A percentile compares a stretch with the other conserved stretches of the same genome.
Conservation (phyloP, 2,329 filamentous ascomycete genomes). For the Cadophora luteo-olivacea region DNA sequence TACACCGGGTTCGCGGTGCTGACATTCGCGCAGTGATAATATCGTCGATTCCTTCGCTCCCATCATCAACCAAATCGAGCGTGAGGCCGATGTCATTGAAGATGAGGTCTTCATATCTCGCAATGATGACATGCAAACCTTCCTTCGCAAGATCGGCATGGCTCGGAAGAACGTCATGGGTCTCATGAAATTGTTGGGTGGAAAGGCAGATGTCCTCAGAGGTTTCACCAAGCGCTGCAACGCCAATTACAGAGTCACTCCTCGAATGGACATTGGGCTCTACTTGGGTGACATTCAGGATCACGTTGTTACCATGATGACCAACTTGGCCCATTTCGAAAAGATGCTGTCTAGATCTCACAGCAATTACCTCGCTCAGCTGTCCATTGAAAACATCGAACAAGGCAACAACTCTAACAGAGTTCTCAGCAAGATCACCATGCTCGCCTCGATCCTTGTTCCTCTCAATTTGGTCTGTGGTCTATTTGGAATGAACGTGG, state of each 20-base stretch:
- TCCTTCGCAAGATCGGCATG: slow-evolving; percentile 86
- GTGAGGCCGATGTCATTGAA: slow-evolving; percentile 90
- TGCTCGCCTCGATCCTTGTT: slow-evolving; percentile 93
- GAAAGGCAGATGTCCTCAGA: slow-evolving; percentile 97
- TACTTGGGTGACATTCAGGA: slow-evolving; percentile 98
- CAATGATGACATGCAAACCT: slow-evolving; percentile 85
- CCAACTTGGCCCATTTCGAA: slow-evolving; percentile 92
- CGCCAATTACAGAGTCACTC: slow-evolving; percentile 93
- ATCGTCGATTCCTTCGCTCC: slow-evolving; percentile 97
- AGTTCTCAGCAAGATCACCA: slow-evolving; percentile 91
- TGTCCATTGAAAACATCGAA: slow-evolving; percentile 89
- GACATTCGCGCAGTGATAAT: slow-evolving; percentile 69
- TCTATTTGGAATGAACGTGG: slow-evolving; percentile 78
- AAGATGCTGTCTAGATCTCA: slow-evolving; percentile 96
- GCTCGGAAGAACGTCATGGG: slow-evolving; percentile 95
- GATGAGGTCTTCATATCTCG: slow-evolving; percentile 94
- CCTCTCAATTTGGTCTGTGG: slow-evolving; percentile 87
- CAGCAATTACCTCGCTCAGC: slow-evolving; percentile 94
- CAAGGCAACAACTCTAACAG: slow-evolving; percentile 89
- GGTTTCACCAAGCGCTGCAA: slow-evolving; percentile 99
- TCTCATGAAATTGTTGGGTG: slow-evolving; percentile 88
- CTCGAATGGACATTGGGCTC: slow-evolving; percentile 93
- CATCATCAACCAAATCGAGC: slow-evolving; percentile 84
- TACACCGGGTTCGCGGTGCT: neutral
- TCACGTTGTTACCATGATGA: slow-evolving; percentile 99